A percentile compares a stretch with the other conserved stretches of the same genome.
Conservation (phyloP, 768 basidiomycete species). For the Lactarius tabidus region DNA sequence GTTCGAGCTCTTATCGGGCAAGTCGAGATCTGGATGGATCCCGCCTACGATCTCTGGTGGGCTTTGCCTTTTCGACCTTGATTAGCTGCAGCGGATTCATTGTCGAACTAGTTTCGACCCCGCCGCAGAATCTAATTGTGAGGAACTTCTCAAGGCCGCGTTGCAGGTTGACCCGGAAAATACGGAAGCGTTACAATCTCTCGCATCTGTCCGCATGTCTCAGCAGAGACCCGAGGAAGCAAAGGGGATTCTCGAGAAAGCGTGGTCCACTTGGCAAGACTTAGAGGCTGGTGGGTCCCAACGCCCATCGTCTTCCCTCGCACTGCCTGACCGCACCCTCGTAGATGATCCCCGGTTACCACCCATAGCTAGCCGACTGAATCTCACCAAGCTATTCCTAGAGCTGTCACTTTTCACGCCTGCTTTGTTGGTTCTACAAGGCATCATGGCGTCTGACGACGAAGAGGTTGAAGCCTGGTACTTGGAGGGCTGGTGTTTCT, state of each 20-base stretch:
- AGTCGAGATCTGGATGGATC: slow-evolving; percentile 97
- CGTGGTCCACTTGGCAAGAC: slow-evolving; percentile 68
- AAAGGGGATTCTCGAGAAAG: slow-evolving; percentile 57
- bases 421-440: slow-evolving; percentile 72
- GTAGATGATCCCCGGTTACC: slow-evolving; percentile 67
- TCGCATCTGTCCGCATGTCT: slow-evolving; percentile 86
- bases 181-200: slow-evolving; percentile 70
- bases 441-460: slow-evolving; percentile 76
- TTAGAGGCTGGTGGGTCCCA: slow-evolving; percentile 47
- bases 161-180: slow-evolving; percentile 70
- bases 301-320: background rate
- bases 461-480: slow-evolving; percentile 92
- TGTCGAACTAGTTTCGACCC: slow-evolving; percentile 63
- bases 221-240: slow-evolving; percentile 84
- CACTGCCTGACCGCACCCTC: background rate
- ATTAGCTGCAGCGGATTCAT: background rate
- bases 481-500: slow-evolving; percentile 92
- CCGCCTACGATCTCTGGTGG: slow-evolving; percentile 80
- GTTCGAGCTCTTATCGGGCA: slow-evolving; percentile 81
- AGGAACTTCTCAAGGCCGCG: slow-evolving; percentile 68
- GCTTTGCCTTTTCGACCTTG: slow-evolving; percentile 26
- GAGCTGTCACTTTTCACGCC: slow-evolving; percentile 69
- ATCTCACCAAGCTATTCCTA: slow-evolving; percentile 76
- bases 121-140: slow-evolving; percentile 77
- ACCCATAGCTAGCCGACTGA: slow-evolving; percentile 64